These are phyloP conservation scores for Pyropia yezoensis DNA, from an alignment of 23 red algal genomes.

Conservation along the genomic window DNA sequence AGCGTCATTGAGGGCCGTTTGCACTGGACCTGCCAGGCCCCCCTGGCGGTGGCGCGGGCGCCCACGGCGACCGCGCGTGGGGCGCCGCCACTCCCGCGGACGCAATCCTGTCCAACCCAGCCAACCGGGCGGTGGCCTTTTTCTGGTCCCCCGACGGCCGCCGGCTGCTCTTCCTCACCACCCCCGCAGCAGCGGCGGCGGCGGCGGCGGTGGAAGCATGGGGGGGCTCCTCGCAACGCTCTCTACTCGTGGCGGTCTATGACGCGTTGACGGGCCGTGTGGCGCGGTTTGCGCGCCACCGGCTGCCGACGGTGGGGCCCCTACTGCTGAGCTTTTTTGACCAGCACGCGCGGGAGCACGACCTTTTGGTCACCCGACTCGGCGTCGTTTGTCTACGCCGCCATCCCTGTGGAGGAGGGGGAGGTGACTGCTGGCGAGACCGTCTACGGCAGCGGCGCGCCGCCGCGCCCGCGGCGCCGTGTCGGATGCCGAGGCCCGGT, in stretches of 20 bases:
- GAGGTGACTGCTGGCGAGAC: not conserved
- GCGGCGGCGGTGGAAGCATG: constrained; percentile 11
- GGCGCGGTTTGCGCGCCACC: constrained; percentile 40
- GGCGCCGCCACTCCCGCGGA: constrained; percentile 20
- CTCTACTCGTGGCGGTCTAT: constrained; percentile 29
- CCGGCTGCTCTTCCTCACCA: constrained; percentile 47
- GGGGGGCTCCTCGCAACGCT: not conserved
- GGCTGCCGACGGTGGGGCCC: constrained; percentile 41
- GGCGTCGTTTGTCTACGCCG: constrained; percentile 52
- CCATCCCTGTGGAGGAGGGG: constrained; percentile 16
- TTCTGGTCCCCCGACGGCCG: constrained; percentile 57
- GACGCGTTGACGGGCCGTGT: constrained; percentile 34
- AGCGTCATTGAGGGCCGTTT: constrained; percentile 34
- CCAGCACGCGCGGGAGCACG: constrained; percentile 31
- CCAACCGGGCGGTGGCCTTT: constrained; percentile 39
- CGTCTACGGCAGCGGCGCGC: too few species aligned
- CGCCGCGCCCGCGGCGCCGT: too few species aligned
- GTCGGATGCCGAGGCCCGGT: too few species aligned
- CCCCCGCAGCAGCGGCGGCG: constrained; percentile 1
- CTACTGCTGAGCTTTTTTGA: constrained; percentile 60
- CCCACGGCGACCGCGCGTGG: constrained; percentile 23
- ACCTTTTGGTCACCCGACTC: constrained; percentile 64
- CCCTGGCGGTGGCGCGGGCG: constrained; percentile 20
- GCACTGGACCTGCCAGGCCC: constrained; percentile 10
- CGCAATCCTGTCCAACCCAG: constrained; percentile 47